phyloP scores from a whole-genome alignment of 306 rosid genomes.

The Abrus pulchellus region DNA sequence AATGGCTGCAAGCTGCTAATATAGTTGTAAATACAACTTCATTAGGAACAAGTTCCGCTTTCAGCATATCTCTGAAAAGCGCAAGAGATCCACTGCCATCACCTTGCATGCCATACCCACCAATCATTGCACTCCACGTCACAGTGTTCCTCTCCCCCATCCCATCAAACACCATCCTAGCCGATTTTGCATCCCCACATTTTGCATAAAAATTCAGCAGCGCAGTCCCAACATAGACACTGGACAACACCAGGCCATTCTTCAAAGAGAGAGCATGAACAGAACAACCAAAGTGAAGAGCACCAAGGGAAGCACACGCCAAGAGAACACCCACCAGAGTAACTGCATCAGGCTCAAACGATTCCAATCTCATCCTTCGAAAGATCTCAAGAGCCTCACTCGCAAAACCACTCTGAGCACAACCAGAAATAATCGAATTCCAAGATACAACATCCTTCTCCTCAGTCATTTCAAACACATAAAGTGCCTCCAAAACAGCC shows the following conservation, averaged over 20 bases:
- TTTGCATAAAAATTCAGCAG: slow-evolving; percentile 79
- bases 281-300: slow-evolving; percentile 67
- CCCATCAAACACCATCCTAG: slow-evolving; percentile 69
- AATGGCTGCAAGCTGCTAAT: slow-evolving; percentile 81
- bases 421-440: slow-evolving; percentile 84
- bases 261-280: slow-evolving; percentile 68
- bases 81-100: slow-evolving; percentile 69
- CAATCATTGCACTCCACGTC: slow-evolving; percentile 84
- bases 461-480: slow-evolving; percentile 58
- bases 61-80: slow-evolving; percentile 72
- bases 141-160: slow-evolving; percentile 73
- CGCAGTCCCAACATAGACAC: slow-evolving; percentile 75
- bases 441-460: slow-evolving; percentile 70
- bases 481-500: slow-evolving; percentile 55
- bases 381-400: slow-evolving; percentile 70
- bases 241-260: slow-evolving; percentile 55
- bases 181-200: slow-evolving; percentile 77
- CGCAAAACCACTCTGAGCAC: slow-evolving; percentile 62
- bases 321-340: slow-evolving; percentile 74
- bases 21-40: slow-evolving; percentile 70
- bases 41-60: slow-evolving; percentile 63
- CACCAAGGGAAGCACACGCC: slow-evolving; percentile 71
- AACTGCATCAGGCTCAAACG: slow-evolving; percentile 64
- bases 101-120: slow-evolving; percentile 83
- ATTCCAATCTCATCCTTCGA: slow-evolving; percentile 62